These are phyloP conservation scores for Cryptococcus sp. DNA, from an alignment of 1,284 basidiomycete genomes.

Conservation along the genomic window DNA sequence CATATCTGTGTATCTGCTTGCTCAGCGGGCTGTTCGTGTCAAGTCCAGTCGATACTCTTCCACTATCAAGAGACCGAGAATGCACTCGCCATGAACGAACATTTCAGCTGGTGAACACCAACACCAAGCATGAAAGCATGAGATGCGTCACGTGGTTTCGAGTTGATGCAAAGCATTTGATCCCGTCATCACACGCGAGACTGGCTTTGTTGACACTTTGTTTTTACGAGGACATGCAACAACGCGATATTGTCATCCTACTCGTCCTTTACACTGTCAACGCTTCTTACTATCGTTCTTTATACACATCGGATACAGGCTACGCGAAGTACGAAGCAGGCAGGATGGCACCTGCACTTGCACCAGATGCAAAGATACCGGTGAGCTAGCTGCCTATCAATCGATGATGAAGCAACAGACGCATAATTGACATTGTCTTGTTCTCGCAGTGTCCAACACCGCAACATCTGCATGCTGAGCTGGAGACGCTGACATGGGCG, in stretches of 20 bases:
- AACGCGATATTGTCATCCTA: not conserved
- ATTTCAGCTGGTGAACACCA: too few species aligned
- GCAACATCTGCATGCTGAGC: conserved; percentile 44
- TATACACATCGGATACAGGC: not conserved
- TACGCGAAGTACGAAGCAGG: not conserved
- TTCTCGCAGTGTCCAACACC: conserved; percentile 46
- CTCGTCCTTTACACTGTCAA: not conserved
- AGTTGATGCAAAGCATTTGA: not conserved
- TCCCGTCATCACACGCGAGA: conserved; percentile 1
- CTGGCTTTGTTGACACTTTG: conserved; percentile 10
- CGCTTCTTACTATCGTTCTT: not conserved
- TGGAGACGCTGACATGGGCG: conserved; percentile 39
- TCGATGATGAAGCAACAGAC: not conserved
- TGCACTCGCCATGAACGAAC: too few species aligned
- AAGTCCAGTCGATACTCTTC: too few species aligned
- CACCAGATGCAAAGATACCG: conserved; percentile 45
- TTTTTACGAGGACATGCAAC: not conserved
- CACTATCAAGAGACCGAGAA: not conserved
- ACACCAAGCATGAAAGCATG: too few species aligned
- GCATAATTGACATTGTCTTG: conserved; percentile 2
- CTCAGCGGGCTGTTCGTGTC: too few species aligned
- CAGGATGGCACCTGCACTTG: conserved; percentile 35
- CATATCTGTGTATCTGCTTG: not conserved
- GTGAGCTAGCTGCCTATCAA: conserved; percentile 21
- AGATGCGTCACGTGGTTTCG: too few species aligned